Percentiles rank a stretch among this genome's conserved stretches.
These are phyloP conservation scores for Thelonectria rubi DNA, from an alignment of 2,329 filamentous ascomycete species.

Conservation along the genomic window DNA sequence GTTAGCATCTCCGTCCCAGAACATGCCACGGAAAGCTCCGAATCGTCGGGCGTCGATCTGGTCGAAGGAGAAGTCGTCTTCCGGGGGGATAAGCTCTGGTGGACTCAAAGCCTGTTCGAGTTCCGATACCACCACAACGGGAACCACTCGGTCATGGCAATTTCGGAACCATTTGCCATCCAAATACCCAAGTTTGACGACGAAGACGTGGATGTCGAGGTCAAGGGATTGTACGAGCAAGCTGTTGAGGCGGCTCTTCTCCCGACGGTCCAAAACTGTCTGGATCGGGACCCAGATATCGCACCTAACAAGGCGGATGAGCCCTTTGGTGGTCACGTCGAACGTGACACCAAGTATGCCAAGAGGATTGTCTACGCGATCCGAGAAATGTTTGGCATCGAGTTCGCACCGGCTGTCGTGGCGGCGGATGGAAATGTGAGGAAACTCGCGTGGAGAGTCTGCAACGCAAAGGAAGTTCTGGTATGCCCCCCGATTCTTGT, in stretches of 20 bases:
- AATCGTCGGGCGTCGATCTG: constrained; percentile 65
- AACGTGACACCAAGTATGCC: constrained; percentile 88
- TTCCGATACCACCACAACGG: constrained; percentile 97
- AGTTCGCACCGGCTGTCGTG: constrained; percentile 93
- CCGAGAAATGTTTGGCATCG: constrained; percentile 95
- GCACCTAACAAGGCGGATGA: constrained; percentile 84
- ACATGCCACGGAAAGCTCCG: constrained; percentile 60
- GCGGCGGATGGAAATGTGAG: constrained; percentile 89
- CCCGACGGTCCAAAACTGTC: constrained; percentile 87
- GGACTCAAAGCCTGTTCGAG: constrained; percentile 95
- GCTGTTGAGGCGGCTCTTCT: constrained; percentile 82
- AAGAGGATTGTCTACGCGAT: constrained; percentile 93
- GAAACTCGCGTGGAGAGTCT: constrained; percentile 93
- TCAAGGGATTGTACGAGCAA: constrained; percentile 68
- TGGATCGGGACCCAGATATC: constrained; percentile 90
- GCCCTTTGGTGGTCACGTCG: constrained; percentile 83
- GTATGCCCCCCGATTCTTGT: constrained; percentile 61
- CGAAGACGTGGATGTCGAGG: constrained; percentile 71
- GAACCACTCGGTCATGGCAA: constrained; percentile 91
- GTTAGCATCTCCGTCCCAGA: constrained; percentile 79
- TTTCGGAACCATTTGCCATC: constrained; percentile 93
- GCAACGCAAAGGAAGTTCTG: constrained; percentile 93
- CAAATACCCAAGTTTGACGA: constrained; percentile 82
- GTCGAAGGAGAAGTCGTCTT: constrained; percentile 87
- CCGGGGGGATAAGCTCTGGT: constrained; percentile 93